Percentiles rank a stretch among this genome's conserved stretches.
Conservation (phyloP, 2,329 filamentous ascomycete genomes). For the Colletotrichum eleusines region DNA sequence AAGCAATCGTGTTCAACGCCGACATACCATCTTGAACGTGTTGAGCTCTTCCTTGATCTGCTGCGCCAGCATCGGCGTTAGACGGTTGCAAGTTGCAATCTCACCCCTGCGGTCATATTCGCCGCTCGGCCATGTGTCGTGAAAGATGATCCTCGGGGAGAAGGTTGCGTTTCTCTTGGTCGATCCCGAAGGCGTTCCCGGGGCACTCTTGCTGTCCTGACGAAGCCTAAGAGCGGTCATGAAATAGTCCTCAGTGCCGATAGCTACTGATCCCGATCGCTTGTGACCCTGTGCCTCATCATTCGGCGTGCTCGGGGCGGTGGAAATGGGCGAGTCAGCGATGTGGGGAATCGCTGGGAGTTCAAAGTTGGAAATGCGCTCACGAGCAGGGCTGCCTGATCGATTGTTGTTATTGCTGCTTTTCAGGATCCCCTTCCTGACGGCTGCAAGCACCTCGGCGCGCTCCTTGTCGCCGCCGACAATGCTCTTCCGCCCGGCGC, state of each 20-base stretch:
- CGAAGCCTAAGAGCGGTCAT: constrained; percentile 79
- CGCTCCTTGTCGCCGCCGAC: constrained; percentile 90
- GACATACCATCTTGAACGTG: constrained; percentile 96
- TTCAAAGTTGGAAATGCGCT: constrained; percentile 45
- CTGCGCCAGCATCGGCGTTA: constrained; percentile 96
- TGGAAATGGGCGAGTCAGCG: constrained; percentile 85
- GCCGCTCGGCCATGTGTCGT: constrained; percentile 95
- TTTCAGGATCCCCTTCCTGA: constrained; percentile 96
- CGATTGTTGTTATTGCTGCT: neutral
- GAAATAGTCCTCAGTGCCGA: constrained; percentile 92
- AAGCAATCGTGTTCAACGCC: neutral
- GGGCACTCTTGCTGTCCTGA: constrained; percentile 83
- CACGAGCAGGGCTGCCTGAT: constrained; percentile 35
- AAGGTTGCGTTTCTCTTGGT: constrained; percentile 78
- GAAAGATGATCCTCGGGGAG: constrained; percentile 92
- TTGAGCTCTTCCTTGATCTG: constrained; percentile 99
- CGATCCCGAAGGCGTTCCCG: constrained; percentile 79
- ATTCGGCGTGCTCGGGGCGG: constrained; percentile 87
- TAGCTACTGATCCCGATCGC: constrained; percentile 76
- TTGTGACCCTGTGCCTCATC: constrained; percentile 79
- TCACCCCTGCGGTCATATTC: constrained; percentile 98
- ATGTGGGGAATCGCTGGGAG: constrained; percentile 72
- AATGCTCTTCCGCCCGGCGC: constrained; percentile 83
- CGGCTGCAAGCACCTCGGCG: constrained; percentile 89
- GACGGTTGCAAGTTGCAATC: constrained; percentile 95